Evolutionary conservation across 2,329 filamentous ascomycete species (phyloP).

Genomic region (Alternaria alternata): DNA sequence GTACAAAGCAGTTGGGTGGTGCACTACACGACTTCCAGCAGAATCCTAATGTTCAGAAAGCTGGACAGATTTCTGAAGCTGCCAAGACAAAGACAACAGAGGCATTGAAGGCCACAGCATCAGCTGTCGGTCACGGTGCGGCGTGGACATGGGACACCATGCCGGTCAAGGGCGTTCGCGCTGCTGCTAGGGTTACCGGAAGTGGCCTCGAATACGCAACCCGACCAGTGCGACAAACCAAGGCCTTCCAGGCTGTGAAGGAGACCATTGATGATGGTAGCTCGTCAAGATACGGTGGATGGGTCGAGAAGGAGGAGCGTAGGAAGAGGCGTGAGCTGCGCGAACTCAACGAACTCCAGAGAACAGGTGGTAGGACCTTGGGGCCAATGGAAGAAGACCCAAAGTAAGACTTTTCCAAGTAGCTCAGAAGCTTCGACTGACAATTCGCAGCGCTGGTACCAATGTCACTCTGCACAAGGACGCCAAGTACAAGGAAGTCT

Average conservation of each 20-base stretch:
- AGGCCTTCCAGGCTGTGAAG: constrained; percentile 92
- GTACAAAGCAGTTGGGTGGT: constrained; percentile 90
- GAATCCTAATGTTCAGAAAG: constrained; percentile 87
- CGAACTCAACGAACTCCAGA: constrained; percentile 67
- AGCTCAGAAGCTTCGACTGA: constrained; percentile 11
- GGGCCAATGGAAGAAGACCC: constrained; percentile 83
- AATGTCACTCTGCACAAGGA: constrained; percentile 97
- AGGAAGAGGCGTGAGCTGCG: constrained; percentile 77
- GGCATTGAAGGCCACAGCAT: constrained; percentile 84
- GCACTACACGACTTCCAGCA: constrained; percentile 91
- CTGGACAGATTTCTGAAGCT: constrained; percentile 82
- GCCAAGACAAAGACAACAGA: constrained; percentile 80
- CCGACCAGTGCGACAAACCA: constrained; percentile 89
- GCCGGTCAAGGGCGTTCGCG: constrained; percentile 88
- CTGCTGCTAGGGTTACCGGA: constrained; percentile 84
- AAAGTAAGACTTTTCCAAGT: constrained; percentile 67
- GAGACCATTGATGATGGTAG: constrained; percentile 96
- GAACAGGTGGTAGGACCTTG: constrained; percentile 54
- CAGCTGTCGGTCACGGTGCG: constrained; percentile 87
- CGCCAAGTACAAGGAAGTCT: constrained; percentile 97
- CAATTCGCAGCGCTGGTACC: constrained; percentile 76
- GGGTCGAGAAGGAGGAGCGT: constrained; percentile 95
- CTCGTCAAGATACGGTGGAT: constrained; percentile 94
- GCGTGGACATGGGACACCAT: constrained; percentile 97
- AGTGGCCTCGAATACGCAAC: constrained; percentile 93